These are phyloP conservation scores for Pseudocohnilembus persalinus DNA, from an alignment of 169 alveolate species.

Conservation along the genomic window DNA sequence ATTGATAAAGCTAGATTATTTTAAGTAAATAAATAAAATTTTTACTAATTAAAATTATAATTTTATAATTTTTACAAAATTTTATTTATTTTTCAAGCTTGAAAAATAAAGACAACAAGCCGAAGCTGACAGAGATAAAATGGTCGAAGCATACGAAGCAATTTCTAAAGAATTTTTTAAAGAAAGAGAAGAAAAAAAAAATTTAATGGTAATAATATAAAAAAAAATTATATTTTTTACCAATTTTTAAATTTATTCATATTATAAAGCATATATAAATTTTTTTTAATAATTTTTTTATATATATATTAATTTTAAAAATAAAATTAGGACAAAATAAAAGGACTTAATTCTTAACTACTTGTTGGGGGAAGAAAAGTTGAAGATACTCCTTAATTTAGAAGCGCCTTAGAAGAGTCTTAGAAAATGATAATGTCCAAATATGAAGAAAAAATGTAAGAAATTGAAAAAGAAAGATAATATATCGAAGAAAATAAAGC, in stretches of 20 bases:
- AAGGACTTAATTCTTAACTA: slow-evolving; percentile 56
- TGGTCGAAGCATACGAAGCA: slow-evolving; percentile 76
- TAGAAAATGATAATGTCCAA: slow-evolving; percentile 67
- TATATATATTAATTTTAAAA: not conserved
- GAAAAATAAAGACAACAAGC: slow-evolving; percentile 80
- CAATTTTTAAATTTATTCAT: no score
- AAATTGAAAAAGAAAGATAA: slow-evolving; percentile 83
- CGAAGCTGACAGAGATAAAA: slow-evolving; percentile 78
- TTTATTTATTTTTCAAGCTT: slow-evolving; percentile 48
- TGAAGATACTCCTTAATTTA: slow-evolving; percentile 84
- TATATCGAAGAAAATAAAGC: slow-evolving; percentile 84
- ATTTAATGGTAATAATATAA: slow-evolving; percentile 78
- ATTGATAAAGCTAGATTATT: slow-evolving; percentile 35
- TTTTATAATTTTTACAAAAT: not conserved
- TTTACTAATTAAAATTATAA: no score
- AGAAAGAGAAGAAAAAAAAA: slow-evolving; percentile 82
- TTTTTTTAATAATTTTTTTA: no score
- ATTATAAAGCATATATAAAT: no score
- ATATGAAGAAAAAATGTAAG: slow-evolving; percentile 75
- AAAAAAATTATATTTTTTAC: no score
- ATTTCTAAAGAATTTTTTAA: slow-evolving; percentile 69
- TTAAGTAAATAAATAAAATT: no score
- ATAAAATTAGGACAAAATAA: slow-evolving; percentile 17
- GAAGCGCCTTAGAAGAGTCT: slow-evolving; percentile 77
- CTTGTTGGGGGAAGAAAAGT: slow-evolving; percentile 82